These are phyloP conservation scores for Carex cristatella DNA, from an alignment of 176 grass and related monocot species.

Conservation along the genomic window DNA sequence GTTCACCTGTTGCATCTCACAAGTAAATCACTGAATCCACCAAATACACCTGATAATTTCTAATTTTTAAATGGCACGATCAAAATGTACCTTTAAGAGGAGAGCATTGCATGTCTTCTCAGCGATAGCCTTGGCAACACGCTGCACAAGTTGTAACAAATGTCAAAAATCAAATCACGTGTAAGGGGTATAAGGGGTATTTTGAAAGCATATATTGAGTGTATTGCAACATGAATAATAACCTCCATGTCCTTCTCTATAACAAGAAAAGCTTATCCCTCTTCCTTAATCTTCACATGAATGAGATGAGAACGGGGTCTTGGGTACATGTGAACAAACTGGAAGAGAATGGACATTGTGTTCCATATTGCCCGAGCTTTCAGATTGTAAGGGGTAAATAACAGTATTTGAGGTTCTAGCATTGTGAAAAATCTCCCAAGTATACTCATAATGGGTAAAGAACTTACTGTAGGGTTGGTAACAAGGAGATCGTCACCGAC, in stretches of 20 bases:
- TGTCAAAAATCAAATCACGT: neutral
- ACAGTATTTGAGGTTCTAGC: neutral
- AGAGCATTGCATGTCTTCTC: slow-evolving; percentile 93
- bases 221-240: neutral
- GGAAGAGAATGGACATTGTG: neutral
- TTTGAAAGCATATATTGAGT: neutral
- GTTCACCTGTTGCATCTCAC: slow-evolving; percentile 47
- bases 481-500: slow-evolving; percentile 97
- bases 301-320: neutral
- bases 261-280: neutral
- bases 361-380: neutral
- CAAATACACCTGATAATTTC: neutral
- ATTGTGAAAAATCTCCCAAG: neutral
- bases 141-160: slow-evolving; percentile 30
- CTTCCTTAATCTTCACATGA: neutral
- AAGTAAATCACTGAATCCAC: neutral
- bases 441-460: neutral
- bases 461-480: slow-evolving; percentile 80
- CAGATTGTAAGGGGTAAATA: neutral
- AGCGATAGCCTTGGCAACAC: slow-evolving; percentile 84
- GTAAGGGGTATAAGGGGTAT: neutral
- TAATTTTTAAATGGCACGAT: neutral
- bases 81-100: slow-evolving; percentile 68
- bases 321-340: neutral
- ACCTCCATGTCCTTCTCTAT: neutral